Evolutionary conservation across 1,284 basidiomycete species (phyloP), one percentile per base, ranked within the genome.

Genomic region (Papiliotrema flavescens): DNA sequence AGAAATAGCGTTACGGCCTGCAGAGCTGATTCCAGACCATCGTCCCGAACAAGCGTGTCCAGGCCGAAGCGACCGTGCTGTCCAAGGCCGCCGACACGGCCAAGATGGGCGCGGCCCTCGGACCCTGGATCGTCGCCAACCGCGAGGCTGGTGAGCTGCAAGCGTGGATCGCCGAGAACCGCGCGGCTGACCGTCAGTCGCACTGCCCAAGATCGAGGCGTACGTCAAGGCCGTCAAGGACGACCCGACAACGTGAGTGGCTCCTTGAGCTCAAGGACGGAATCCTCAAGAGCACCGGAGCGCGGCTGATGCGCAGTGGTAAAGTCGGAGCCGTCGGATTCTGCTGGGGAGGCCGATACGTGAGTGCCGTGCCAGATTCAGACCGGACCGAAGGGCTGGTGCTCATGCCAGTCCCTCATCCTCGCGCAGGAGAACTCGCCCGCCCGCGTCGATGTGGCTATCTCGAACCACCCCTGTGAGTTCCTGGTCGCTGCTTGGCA

Each of bases 371-470:
- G n/a, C n/a, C n/a, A n/a, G n/a, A n/a, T n/a, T n/a, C n/a, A n/a
- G n/a, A n/a, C n/a, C n/a, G n/a, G 8, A 13, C 9, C 8, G 19
- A 11, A 11, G 8, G 11, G 9, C 40, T 42, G 40, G 11, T 14
- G 44, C 42, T 55, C 17, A 55, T 47, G n/a, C 8, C 32, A 54
- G 53, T 52, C 62, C 34, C 44, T 63, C 24, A 39, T 59, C 51
- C 47, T 64, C 80, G 82, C 70, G 19, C 82, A 85, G 48, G 84
- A 84, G 54, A 77, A 79, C 35, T 87, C 87, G 67, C 82, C 88
- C 60, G 80, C 88, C 47, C 84, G 85, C 0, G 83, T 87, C 59
- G 84, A 87, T 42, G 85, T 79, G 24, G 80, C 78, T 0, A 82
- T 81, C 23, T 78, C 81, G 49, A 59, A 82, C 0, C 89, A 91